phyloP scores from a whole-genome alignment of 2,329 filamentous ascomycete species.

The Exserohilum turcica region DNA sequence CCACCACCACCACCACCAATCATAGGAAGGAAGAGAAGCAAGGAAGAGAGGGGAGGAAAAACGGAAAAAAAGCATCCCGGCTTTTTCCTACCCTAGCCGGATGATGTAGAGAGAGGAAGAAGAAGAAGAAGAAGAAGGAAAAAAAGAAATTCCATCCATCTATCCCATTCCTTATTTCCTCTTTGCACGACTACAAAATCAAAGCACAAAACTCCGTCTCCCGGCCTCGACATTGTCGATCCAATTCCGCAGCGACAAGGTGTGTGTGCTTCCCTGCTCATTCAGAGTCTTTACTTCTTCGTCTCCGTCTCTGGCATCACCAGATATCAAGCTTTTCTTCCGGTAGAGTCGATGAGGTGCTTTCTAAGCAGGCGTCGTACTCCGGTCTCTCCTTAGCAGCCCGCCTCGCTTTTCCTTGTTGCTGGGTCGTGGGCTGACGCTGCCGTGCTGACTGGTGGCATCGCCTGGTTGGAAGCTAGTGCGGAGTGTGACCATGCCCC shows the following conservation, averaged over 20 bases:
- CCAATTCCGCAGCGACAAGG: no score
- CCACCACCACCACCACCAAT: background rate
- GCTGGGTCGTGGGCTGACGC: slow-evolving; percentile 30
- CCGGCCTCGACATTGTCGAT: background rate
- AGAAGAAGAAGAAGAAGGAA: background rate
- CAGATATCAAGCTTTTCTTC: background rate
- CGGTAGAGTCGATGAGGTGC: background rate
- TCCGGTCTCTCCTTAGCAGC: slow-evolving; percentile 50
- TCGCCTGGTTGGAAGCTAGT: slow-evolving; percentile 69
- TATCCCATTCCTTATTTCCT: no score
- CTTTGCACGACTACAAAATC: no score
- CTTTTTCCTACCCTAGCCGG: no score
- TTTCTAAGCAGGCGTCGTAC: slow-evolving; percentile 12
- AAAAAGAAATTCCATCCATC: background rate
- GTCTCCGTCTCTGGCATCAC: background rate
- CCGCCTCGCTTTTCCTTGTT: slow-evolving; percentile 45
- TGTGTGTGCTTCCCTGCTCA: no score
- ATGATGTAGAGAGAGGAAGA: background rate
- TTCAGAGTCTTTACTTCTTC: no score
- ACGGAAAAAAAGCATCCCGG: background rate
- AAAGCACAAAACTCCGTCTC: slow-evolving; percentile 1
- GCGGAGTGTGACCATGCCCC: slow-evolving; percentile 72
- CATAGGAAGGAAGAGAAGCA: background rate
- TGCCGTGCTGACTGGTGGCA: slow-evolving; percentile 36
- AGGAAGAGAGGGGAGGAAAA: background rate